phyloP scores from a whole-genome alignment of 441 rosid genomes.

The Brassica hybrid region DNA sequence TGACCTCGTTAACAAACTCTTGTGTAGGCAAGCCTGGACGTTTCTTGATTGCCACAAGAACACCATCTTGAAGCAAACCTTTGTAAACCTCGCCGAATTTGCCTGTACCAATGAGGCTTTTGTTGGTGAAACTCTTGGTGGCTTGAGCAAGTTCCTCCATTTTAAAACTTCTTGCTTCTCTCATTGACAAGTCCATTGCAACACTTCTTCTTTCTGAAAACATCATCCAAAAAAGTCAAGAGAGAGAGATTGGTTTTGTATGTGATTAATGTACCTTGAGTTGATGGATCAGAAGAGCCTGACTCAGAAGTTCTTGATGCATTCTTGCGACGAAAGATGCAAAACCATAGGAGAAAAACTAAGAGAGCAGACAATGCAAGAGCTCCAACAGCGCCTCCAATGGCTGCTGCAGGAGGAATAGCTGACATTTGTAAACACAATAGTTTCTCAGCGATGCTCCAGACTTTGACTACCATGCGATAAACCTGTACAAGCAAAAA shows the following conservation, averaged over 20 bases:
- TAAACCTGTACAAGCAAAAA: no score
- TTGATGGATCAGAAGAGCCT: conserved; percentile 66
- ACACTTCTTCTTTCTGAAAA: conserved; percentile 64
- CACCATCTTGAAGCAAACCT: conserved; percentile 82
- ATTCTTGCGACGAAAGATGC: conserved; percentile 48
- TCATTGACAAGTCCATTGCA: conserved; percentile 56
- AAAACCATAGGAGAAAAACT: conserved; percentile 57
- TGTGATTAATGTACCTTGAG: conserved; percentile 46
- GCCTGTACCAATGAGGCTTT: conserved; percentile 67
- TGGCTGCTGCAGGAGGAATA: conserved; percentile 73
- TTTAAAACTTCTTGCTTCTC: conserved; percentile 68
- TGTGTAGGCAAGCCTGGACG: conserved; percentile 58
- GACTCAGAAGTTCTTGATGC: conserved; percentile 51
- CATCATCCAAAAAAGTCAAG: conserved; percentile 1
- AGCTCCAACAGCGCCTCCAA: conserved; percentile 91
- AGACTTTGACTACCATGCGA: no score
- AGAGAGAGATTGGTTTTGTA: conserved; percentile 3
- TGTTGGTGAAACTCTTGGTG: conserved; percentile 61
- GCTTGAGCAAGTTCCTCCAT: conserved; percentile 74
- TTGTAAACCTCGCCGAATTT: conserved; percentile 75
- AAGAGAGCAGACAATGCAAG: conserved; percentile 60
- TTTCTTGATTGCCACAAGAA: conserved; percentile 75
- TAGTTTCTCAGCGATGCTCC: background rate
- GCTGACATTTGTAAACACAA: conserved; percentile 72
- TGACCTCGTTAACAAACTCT: conserved; percentile 70